Conservation (phyloP, 2,329 filamentous ascomycete genomes). For the Ophiostoma novo-ulmi region DNA sequence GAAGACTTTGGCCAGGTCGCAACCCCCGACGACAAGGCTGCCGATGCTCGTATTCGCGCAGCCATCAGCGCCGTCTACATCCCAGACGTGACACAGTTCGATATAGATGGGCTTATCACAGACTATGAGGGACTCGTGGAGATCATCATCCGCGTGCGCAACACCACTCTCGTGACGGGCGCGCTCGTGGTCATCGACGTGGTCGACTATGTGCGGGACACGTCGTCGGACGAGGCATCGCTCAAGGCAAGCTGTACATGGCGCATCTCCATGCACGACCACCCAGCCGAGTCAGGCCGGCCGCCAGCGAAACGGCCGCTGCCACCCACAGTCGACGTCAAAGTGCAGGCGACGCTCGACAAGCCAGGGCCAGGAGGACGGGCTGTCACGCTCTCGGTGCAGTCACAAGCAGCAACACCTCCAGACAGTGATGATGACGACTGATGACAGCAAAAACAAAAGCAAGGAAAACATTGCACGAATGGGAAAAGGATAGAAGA, state of each 20-base stretch:
- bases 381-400: background rate
- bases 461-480: background rate
- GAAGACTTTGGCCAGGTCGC: background rate
- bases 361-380: conserved; percentile 6
- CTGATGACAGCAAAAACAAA: background rate
- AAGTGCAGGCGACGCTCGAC: conserved; percentile 32
- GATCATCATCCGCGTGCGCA: conserved; percentile 52
- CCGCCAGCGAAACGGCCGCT: conserved; percentile 18
- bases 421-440: background rate
- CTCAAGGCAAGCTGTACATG: conserved; percentile 73
- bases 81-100: conserved; percentile 58
- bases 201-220: conserved; percentile 59
- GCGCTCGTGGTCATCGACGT: conserved; percentile 68
- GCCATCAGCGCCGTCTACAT: conserved; percentile 60
- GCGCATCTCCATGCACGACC: conserved; percentile 35
- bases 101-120: conserved; percentile 35
- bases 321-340: conserved; percentile 33
- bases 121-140: conserved; percentile 40
- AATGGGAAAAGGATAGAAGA: conserved; percentile 11
- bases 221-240: conserved; percentile 40
- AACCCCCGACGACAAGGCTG: conserved; percentile 13
- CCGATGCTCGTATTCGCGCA: conserved; percentile 7
- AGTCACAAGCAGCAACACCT: background rate
- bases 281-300: background rate
- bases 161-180: conserved; percentile 59